Conservation (phyloP, 2,329 filamentous ascomycete species). For the Fonsecaea multimorphosa region DNA sequence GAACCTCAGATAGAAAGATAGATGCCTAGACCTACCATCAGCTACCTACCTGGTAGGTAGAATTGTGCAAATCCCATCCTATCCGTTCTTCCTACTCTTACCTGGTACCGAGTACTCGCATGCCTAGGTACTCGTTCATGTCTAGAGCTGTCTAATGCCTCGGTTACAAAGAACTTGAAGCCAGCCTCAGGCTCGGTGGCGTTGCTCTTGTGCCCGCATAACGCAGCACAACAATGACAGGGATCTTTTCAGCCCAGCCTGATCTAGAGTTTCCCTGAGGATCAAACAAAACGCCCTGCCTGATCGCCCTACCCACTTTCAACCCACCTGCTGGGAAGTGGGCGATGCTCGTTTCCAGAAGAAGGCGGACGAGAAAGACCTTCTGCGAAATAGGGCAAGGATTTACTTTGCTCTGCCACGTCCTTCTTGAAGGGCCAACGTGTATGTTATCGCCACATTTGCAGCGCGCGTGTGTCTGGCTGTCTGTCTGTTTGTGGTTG, state of each 20-base stretch:
- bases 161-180: too few species aligned
- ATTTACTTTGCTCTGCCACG: too few species aligned
- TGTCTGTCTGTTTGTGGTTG: too few species aligned
- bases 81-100: too few species aligned
- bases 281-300: neutral
- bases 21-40: too few species aligned
- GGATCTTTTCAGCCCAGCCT: constrained; percentile 10
- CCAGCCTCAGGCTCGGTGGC: neutral
- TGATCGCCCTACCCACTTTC: neutral
- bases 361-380: neutral
- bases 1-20: too few species aligned
- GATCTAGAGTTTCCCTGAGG: constrained; percentile 1
- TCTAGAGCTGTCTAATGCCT: neutral
- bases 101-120: too few species aligned
- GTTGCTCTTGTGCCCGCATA: neutral
- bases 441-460: neutral
- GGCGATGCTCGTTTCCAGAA: constrained; percentile 5
- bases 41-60: too few species aligned
- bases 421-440: neutral
- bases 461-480: neutral
- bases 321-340: neutral
- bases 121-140: too few species aligned
- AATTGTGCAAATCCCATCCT: too few species aligned
- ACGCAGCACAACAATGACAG: neutral
- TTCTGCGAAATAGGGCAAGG: neutral